Evolutionary conservation across 192 early-diverging fungal genomes (phyloP).

Genomic region (Obelidium mucronatum): DNA sequence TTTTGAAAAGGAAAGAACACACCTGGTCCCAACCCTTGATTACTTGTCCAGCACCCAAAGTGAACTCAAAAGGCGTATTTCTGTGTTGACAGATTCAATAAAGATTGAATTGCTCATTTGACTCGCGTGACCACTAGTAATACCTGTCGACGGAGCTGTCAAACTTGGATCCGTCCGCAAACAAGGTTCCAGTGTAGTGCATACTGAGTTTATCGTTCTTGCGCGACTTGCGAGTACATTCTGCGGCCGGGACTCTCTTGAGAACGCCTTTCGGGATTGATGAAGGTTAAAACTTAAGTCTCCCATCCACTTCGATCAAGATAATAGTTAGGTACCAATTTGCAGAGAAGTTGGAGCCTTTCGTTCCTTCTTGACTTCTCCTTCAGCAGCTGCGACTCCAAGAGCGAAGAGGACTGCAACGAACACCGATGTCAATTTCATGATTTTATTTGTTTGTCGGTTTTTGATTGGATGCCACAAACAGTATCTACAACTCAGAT

Average conservation of each 20-base stretch:
- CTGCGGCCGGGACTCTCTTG: conserved; percentile 50
- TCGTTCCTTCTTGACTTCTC: conserved; percentile 28
- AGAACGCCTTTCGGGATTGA: conserved; percentile 20
- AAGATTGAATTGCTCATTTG: too few species aligned
- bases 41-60: conserved; percentile 67
- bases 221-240: conserved; percentile 55
- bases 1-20: too few species aligned
- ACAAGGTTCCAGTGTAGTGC: conserved; percentile 42
- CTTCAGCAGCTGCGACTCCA: background rate
- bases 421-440: background rate
- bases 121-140: too few species aligned
- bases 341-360: conserved; percentile 73
- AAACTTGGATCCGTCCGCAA: conserved; percentile 65
- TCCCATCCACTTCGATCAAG: conserved; percentile 10
- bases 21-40: conserved; percentile 87
- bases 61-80: conserved; percentile 73
- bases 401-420: background rate
- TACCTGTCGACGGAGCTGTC: conserved; percentile 76
- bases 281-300: background rate
- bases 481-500: background rate
- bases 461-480: background rate
- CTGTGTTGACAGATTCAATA: too few species aligned
- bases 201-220: conserved; percentile 45
- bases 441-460: conserved; percentile 14
- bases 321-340: conserved; percentile 74